Percentiles rank a stretch among this genome's conserved stretches.
These are phyloP conservation scores for Rosa lucieae DNA, from an alignment of 306 rosid species.

Conservation along the genomic window DNA sequence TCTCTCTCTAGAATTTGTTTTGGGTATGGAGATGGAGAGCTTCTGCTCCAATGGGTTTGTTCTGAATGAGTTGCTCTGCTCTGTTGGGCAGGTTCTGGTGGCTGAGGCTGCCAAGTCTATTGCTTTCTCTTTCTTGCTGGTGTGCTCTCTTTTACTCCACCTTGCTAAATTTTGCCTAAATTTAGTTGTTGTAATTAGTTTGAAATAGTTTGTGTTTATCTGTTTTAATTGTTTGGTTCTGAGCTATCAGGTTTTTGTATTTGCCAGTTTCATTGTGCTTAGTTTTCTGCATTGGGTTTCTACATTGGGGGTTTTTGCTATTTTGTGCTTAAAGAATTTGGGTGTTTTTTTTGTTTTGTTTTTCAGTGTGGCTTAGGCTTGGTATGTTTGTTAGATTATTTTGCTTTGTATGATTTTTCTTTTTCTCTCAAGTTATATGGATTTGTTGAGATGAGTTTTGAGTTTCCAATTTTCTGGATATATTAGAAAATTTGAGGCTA, in stretches of 20 bases:
- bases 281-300: background rate
- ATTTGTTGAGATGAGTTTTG: background rate
- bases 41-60: conserved; percentile 23
- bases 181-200: background rate
- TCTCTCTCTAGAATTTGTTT: background rate
- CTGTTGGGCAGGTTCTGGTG: conserved; percentile 37
- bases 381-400: background rate
- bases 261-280: background rate
- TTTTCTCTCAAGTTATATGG: background rate
- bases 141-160: conserved; percentile 19
- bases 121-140: conserved; percentile 35
- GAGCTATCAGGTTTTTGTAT: background rate
- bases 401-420: background rate
- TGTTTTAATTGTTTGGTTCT: background rate
- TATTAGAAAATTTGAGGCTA: background rate
- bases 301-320: background rate
- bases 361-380: background rate
- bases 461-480: background rate
- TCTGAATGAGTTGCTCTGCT: conserved; percentile 30
- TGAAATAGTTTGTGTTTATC: background rate
- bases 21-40: conserved; percentile 27
- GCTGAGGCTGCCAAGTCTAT: conserved; percentile 52
- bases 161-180: background rate
- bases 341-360: too few relatives aligned
- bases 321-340: background rate